Conservation (phyloP, 805 yeast species). For the Clavispora phyllophila region DNA sequence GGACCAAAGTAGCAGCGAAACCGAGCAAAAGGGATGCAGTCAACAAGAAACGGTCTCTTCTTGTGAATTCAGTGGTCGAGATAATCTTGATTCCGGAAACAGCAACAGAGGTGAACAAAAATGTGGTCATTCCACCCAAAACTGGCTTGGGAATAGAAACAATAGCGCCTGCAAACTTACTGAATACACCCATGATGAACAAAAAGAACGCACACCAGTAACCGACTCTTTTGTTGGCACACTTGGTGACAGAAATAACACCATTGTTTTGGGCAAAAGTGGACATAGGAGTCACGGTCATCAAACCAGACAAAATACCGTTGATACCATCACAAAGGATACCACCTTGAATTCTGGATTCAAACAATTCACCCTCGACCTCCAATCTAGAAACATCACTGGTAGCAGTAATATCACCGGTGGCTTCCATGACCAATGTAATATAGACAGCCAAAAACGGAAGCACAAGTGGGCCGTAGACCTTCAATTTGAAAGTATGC, state of each 20-base stretch:
- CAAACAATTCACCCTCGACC: slow-evolving; percentile 77
- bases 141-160: slow-evolving; percentile 69
- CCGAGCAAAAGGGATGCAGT: slow-evolving; percentile 16
- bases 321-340: slow-evolving; percentile 83
- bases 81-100: slow-evolving; percentile 17
- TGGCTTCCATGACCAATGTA: slow-evolving; percentile 85
- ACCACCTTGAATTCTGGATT: slow-evolving; percentile 89
- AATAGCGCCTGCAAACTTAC: slow-evolving; percentile 48
- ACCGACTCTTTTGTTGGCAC: slow-evolving; percentile 81
- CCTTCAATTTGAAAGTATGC: slow-evolving; percentile 67
- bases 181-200: slow-evolving; percentile 79
- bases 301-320: slow-evolving; percentile 69
- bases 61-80: slow-evolving; percentile 17
- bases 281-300: slow-evolving; percentile 85
- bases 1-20: slow-evolving; percentile 14
- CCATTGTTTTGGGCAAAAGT: slow-evolving; percentile 96
- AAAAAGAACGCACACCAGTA: slow-evolving; percentile 78
- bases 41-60: slow-evolving; percentile 16
- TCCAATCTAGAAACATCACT: slow-evolving; percentile 84
- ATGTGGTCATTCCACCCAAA: slow-evolving; percentile 17
- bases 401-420: slow-evolving; percentile 93
- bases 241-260: slow-evolving; percentile 85
- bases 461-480: slow-evolving; percentile 81
- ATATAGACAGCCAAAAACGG: slow-evolving; percentile 83
- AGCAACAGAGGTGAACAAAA: slow-evolving; percentile 16